Evolutionary conservation across 75 land plant genomes (phyloP).

Genomic region (Larix kaempferi): DNA sequence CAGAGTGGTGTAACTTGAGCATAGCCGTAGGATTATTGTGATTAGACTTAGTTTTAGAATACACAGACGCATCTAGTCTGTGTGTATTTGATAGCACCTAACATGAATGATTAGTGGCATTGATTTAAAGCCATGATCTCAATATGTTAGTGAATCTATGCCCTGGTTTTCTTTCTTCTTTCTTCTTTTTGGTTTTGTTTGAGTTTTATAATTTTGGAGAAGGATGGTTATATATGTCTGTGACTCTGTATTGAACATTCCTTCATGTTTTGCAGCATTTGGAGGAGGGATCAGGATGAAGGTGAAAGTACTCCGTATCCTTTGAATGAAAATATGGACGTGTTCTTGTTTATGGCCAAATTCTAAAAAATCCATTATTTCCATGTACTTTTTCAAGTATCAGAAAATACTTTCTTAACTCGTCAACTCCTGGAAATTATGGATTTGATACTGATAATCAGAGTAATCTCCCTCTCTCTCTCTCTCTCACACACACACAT

Average conservation of each 20-base stretch:
- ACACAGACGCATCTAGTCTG: too few relatives aligned
- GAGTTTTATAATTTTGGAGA: background rate
- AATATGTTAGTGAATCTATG: too few relatives aligned
- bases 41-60: too few relatives aligned
- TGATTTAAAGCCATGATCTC: too few relatives aligned
- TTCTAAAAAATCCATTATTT: background rate
- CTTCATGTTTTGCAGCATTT: background rate
- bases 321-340: background rate
- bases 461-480: background rate
- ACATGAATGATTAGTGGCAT: too few relatives aligned
- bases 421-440: background rate
- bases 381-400: too few relatives aligned
- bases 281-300: constrained; percentile 23
- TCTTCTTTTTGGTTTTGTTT: background rate
- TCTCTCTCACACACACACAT: background rate
- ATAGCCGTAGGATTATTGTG: too few relatives aligned
- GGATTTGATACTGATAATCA: background rate
- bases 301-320: constrained; percentile 27
- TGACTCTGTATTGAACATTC: background rate
- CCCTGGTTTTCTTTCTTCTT: too few relatives aligned
- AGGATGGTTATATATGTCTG: background rate
- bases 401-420: background rate
- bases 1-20: too few relatives aligned
- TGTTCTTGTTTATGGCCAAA: background rate
- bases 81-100: too few relatives aligned